These are phyloP conservation scores for Eucalyptus decipiens DNA, from an alignment of 345 rosid genomes.

Conservation along the genomic window DNA sequence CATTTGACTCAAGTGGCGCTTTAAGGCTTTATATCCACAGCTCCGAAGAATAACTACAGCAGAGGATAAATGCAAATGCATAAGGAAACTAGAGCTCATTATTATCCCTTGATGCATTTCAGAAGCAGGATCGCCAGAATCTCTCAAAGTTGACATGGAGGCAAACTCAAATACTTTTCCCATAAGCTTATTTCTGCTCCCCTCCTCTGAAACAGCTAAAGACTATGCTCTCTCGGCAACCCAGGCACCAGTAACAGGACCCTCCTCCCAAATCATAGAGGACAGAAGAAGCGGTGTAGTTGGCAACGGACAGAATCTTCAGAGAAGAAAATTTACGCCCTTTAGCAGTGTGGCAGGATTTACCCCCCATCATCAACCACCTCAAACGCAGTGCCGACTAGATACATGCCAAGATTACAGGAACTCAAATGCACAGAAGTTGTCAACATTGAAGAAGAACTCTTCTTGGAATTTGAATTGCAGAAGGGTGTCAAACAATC, in stretches of 20 bases:
- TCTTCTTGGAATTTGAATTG: constrained; percentile 22
- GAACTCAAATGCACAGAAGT: constrained; percentile 38
- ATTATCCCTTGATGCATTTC: constrained; percentile 43
- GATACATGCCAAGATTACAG: constrained; percentile 43
- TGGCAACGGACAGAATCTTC: constrained; percentile 36
- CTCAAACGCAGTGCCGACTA: constrained; percentile 32
- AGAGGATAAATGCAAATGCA: constrained; percentile 46
- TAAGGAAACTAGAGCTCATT: constrained; percentile 43
- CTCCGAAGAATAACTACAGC: constrained; percentile 26
- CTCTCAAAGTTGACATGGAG: constrained; percentile 36
- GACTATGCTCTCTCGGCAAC: constrained; percentile 61
- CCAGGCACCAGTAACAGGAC: constrained; percentile 46
- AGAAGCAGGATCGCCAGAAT: constrained; percentile 33
- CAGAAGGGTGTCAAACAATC: neutral
- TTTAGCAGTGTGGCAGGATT: neutral
- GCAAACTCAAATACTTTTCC: constrained; percentile 64
- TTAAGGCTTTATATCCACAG: constrained; percentile 31
- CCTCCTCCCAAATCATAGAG: constrained; percentile 74
- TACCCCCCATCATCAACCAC: constrained; percentile 7
- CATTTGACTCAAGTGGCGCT: constrained; percentile 27
- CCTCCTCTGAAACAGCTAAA: constrained; percentile 47
- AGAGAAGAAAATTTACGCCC: constrained; percentile 27
- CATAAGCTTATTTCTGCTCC: constrained; percentile 19
- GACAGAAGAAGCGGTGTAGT: constrained; percentile 29
- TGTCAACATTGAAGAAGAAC: constrained; percentile 16